phyloP scores from a whole-genome alignment of 148 eudicot species.

The Linanthus parryae region DNA sequence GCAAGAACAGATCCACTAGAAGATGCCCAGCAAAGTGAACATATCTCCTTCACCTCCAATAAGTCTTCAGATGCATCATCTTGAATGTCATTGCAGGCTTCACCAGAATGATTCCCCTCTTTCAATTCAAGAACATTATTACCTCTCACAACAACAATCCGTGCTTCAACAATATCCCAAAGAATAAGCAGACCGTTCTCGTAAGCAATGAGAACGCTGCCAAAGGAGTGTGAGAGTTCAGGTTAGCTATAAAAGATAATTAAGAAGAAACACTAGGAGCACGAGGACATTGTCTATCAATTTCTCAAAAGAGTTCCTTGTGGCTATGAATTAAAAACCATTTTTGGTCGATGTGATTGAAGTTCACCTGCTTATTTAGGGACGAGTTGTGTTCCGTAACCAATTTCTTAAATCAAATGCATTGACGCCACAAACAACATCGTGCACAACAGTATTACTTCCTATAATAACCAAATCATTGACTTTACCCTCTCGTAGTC shows the following conservation, averaged over 20 bases:
- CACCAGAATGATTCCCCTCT: slow-evolving; percentile 30
- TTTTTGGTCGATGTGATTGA: neutral
- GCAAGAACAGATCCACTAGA: slow-evolving; percentile 56
- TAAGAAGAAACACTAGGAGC: too few species aligned
- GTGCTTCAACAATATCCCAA: slow-evolving; percentile 62
- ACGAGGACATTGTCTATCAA: neutral
- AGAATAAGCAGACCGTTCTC: slow-evolving; percentile 47
- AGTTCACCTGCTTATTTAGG: too few species aligned
- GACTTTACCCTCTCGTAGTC: too few species aligned
- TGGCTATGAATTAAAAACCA: neutral
- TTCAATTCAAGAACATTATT: slow-evolving; percentile 54
- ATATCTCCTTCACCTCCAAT: slow-evolving; percentile 64
- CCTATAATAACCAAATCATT: too few species aligned
- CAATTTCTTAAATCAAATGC: too few species aligned
- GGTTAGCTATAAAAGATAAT: neutral
- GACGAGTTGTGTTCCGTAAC: too few species aligned
- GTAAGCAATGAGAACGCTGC: slow-evolving; percentile 63
- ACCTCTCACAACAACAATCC: slow-evolving; percentile 46
- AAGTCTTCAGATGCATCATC: slow-evolving; percentile 26
- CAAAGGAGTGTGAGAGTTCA: neutral
- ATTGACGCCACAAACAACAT: too few species aligned
- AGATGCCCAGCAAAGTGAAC: slow-evolving; percentile 80
- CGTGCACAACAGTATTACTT: too few species aligned
- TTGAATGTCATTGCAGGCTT: slow-evolving; percentile 15
- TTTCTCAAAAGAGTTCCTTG: neutral